These are phyloP conservation scores for Verticillium alfalfae DNA, from an alignment of 2,329 filamentous ascomycete genomes.

Conservation along the genomic window DNA sequence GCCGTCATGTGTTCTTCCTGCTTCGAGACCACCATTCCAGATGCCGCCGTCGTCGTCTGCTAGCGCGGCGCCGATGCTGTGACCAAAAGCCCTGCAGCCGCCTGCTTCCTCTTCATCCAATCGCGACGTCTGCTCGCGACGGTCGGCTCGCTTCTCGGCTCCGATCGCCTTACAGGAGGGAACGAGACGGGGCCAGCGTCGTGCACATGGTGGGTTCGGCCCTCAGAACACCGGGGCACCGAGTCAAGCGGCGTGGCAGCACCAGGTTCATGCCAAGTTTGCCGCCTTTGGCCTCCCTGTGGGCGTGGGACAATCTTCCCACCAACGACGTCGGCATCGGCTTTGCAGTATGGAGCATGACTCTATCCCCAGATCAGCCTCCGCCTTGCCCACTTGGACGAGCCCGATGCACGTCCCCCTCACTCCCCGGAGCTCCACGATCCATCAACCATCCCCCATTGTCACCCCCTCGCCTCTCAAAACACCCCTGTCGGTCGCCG, in stretches of 20 bases:
- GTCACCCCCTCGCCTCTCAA: neutral
- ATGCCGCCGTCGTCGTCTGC: neutral
- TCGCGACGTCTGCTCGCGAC: neutral
- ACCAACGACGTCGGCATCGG: conserved; percentile 2
- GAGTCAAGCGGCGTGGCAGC: neutral
- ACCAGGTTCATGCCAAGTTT: neutral
- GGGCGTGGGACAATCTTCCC: neutral
- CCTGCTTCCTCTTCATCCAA: neutral
- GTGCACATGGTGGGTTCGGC: neutral
- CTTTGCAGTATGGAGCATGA: neutral
- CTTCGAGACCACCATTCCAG: neutral
- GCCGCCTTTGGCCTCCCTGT: neutral
- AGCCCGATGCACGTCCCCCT: neutral
- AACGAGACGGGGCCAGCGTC: neutral
- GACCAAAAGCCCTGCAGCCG: neutral
- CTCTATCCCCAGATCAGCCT: neutral
- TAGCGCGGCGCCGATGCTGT: neutral
- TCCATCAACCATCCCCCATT: neutral
- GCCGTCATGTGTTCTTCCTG: neutral
- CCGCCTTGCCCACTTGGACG: neutral
- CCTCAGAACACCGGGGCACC: neutral
- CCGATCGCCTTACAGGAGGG: neutral
- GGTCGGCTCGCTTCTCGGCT: neutral
- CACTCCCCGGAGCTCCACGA: neutral
- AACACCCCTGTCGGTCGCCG: neutral